phyloP scores from a whole-genome alignment of 129 eudicot genomes.

The Flaveria robusta region DNA sequence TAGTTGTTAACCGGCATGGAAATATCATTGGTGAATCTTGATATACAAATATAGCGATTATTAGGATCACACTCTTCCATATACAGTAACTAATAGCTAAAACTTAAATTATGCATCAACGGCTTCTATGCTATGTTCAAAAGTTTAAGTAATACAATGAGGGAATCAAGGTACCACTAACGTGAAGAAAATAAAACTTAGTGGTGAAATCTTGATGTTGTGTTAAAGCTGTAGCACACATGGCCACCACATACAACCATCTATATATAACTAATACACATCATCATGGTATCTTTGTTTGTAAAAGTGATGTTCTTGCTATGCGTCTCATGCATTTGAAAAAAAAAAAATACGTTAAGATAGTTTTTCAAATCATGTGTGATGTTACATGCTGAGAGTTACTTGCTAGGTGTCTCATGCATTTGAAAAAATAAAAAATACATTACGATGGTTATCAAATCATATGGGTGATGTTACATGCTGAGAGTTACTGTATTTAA shows the following conservation, averaged over 20 bases:
- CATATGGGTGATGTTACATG: neutral
- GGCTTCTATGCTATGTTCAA: neutral
- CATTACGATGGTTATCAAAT: neutral
- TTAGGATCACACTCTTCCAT: neutral
- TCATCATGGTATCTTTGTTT: neutral
- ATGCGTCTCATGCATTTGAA: neutral
- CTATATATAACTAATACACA: neutral
- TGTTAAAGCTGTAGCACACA: neutral
- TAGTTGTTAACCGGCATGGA: conserved; percentile 2
- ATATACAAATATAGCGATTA: neutral
- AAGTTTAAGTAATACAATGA: neutral
- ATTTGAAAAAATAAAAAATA: neutral
- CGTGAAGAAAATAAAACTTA: neutral
- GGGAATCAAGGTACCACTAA: neutral
- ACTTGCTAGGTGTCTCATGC: neutral
- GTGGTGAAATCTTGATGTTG: neutral
- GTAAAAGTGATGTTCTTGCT: neutral
- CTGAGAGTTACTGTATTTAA: neutral
- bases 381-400: no score
- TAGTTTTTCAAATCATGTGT: neutral
- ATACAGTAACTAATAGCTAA: neutral
- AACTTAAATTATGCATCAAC: neutral
- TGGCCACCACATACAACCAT: neutral
- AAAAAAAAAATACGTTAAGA: neutral
- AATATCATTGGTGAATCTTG: neutral